Conservation (phyloP, 352 stramenopile genomes). For the Phytopythium chamaehyphon region DNA sequence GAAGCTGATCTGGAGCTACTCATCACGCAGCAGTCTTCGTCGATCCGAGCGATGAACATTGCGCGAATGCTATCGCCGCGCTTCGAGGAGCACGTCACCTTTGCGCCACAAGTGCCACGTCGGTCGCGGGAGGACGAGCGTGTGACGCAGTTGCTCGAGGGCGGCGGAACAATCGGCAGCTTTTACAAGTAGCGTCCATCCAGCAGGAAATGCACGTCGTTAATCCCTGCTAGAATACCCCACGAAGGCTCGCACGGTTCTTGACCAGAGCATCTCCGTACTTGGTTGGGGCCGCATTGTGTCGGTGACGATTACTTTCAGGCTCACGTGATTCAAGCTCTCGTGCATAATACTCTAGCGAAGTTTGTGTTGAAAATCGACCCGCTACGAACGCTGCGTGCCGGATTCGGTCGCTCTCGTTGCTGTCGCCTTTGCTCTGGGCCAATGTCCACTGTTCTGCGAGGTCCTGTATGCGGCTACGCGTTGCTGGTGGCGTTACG, state of each 20-base stretch:
- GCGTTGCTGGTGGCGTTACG: slow-evolving; percentile 12
- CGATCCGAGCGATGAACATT: slow-evolving; percentile 79
- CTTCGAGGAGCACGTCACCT: slow-evolving; percentile 59
- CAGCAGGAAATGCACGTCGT: neutral
- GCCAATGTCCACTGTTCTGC: slow-evolving; percentile 44
- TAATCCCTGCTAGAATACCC: slow-evolving; percentile 29
- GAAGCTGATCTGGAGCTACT: slow-evolving; percentile 56
- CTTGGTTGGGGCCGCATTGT: slow-evolving; percentile 52
- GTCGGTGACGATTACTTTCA: slow-evolving; percentile 40
- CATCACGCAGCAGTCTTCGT: slow-evolving; percentile 68
- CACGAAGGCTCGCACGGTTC: slow-evolving; percentile 52
- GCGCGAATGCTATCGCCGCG: slow-evolving; percentile 71
- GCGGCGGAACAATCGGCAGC: slow-evolving; percentile 38
- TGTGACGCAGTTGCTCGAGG: slow-evolving; percentile 53
- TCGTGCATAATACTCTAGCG: slow-evolving; percentile 60
- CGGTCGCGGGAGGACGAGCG: slow-evolving; percentile 58
- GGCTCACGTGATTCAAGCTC: slow-evolving; percentile 41
- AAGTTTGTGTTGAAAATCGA: slow-evolving; percentile 49
- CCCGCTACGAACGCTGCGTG: slow-evolving; percentile 54
- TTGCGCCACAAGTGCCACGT: slow-evolving; percentile 38
- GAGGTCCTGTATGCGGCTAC: slow-evolving; percentile 29
- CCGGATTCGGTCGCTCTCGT: slow-evolving; percentile 32
- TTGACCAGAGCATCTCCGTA: slow-evolving; percentile 61
- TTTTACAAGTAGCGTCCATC: slow-evolving; percentile 52
- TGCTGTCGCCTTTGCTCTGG: slow-evolving; percentile 19